Evolutionary conservation across 2,329 filamentous ascomycete genomes (phyloP).

Genomic region (Rhinocladiella similis): DNA sequence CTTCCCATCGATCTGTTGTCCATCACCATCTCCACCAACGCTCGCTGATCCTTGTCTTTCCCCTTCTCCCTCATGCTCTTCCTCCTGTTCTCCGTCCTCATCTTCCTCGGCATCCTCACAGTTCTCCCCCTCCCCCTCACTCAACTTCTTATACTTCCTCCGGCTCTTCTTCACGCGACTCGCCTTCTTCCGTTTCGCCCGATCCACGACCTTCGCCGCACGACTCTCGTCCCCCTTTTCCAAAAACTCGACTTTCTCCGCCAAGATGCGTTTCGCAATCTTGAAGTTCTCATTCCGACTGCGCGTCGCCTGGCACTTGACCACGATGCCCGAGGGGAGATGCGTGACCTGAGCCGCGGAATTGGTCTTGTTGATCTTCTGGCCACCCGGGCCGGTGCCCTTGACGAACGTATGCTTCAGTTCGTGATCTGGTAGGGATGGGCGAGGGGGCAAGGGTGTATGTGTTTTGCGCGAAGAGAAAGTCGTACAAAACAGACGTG

Average conservation of each 20-base stretch:
- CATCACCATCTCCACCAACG: too few species aligned
- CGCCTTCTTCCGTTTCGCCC: conserved; percentile 66
- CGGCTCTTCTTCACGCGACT: conserved; percentile 46
- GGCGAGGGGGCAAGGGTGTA: conserved; percentile 64
- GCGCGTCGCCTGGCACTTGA: conserved; percentile 91
- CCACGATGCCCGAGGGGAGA: conserved; percentile 82
- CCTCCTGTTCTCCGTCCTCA: conserved; percentile 5
- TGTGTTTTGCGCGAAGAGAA: background rate
- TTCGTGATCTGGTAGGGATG: conserved; percentile 70
- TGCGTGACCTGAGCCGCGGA: conserved; percentile 94
- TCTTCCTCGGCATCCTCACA: conserved; percentile 13
- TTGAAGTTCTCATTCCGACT: conserved; percentile 85
- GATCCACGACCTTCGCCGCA: conserved; percentile 74
- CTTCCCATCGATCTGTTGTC: background rate
- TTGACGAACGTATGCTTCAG: conserved; percentile 85
- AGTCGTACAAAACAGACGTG: background rate
- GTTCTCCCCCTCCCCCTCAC: conserved; percentile 31
- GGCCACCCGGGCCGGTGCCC: conserved; percentile 87
- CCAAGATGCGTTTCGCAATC: conserved; percentile 75
- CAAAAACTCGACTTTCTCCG: conserved; percentile 72
- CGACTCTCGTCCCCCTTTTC: conserved; percentile 74
- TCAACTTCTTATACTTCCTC: conserved; percentile 44
- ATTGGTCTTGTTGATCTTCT: conserved; percentile 99
- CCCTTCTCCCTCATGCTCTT: background rate
- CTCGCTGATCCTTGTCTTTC: too few species aligned